A percentile compares a stretch with the other conserved stretches of the same genome.
Conservation (phyloP, 169 alveolate species). For the Eimeria maxima region DNA sequence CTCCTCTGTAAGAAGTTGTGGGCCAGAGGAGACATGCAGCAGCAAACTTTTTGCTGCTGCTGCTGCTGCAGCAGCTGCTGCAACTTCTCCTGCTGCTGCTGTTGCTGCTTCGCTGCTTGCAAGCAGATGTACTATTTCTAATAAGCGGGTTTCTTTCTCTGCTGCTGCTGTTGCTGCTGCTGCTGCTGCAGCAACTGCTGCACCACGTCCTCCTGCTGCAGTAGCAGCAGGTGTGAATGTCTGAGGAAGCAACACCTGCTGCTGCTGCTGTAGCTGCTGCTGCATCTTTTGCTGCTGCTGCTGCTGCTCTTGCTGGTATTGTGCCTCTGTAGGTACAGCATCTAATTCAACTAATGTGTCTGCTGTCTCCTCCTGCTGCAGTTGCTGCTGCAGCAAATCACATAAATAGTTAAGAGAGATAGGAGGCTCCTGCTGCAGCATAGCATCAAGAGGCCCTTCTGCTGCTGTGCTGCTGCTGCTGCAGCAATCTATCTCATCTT, state of each 20-base stretch:
- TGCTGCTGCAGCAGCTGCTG: conserved; percentile 40
- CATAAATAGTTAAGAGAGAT: conserved; percentile 20
- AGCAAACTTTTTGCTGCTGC: conserved; percentile 33
- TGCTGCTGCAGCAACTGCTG: conserved; percentile 51
- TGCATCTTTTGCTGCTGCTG: conserved; percentile 55
- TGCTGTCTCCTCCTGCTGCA: conserved; percentile 52
- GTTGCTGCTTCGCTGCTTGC: conserved; percentile 11
- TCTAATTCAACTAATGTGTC: not conserved
- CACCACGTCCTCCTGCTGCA: not conserved
- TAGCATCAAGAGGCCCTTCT: not conserved
- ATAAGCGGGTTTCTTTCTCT: not conserved
- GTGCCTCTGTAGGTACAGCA: not conserved
- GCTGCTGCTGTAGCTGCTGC: conserved; percentile 49
- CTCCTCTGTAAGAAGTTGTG: conserved; percentile 84
- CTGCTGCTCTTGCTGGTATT: conserved; percentile 36
- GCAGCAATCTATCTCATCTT: not conserved
- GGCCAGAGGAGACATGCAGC: conserved; percentile 77
- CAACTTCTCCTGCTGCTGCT: not conserved
- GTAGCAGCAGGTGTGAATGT: not conserved
- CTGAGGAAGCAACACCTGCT: not conserved
- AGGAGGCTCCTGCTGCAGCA: conserved; percentile 47
- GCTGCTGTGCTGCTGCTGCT: conserved; percentile 43
- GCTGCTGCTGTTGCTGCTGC: conserved; percentile 31
- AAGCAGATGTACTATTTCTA: not conserved
- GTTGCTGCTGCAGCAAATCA: conserved; percentile 25